phyloP scores from a whole-genome alignment of 495 filamentous ascomycete species.

The Durotheca rogersii region DNA sequence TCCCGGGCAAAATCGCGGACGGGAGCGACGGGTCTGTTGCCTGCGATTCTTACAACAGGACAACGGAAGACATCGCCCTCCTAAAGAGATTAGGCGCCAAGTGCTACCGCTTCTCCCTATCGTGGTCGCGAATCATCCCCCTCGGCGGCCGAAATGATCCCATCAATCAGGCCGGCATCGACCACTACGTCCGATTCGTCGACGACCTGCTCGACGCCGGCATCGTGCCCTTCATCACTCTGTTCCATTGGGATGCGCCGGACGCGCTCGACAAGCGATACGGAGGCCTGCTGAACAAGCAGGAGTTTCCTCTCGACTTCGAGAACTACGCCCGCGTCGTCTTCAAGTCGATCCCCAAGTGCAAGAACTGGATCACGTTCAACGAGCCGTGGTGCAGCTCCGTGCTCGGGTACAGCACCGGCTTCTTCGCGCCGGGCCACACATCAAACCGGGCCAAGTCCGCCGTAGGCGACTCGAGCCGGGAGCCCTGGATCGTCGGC shows the following conservation, averaged over 20 bases:
- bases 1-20: slow-evolving; percentile 73
- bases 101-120: slow-evolving; percentile 73
- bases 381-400: slow-evolving; percentile 66
- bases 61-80: slow-evolving; percentile 69
- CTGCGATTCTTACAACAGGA: slow-evolving; percentile 76
- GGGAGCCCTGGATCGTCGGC: slow-evolving; percentile 62
- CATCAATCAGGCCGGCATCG: slow-evolving; percentile 59
- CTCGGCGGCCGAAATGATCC: slow-evolving; percentile 62
- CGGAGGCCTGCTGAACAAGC: slow-evolving; percentile 58
- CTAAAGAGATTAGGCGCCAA: slow-evolving; percentile 64
- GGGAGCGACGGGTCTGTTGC: slow-evolving; percentile 67
- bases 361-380: slow-evolving; percentile 66
- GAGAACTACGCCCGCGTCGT: slow-evolving; percentile 59
- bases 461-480: slow-evolving; percentile 55
- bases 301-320: slow-evolving; percentile 61
- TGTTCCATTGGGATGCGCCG: slow-evolving; percentile 67
- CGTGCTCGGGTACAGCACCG: slow-evolving; percentile 60
- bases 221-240: slow-evolving; percentile 61
- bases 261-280: slow-evolving; percentile 62
- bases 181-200: slow-evolving; percentile 62
- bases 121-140: slow-evolving; percentile 74
- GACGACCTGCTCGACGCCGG: slow-evolving; percentile 60
- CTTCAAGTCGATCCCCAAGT: slow-evolving; percentile 60
- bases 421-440: slow-evolving; percentile 60
- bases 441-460: slow-evolving; percentile 59